A percentile compares a stretch with the other conserved stretches of the same genome.
Evolutionary conservation across 345 rosid genomes (phyloP).

Genomic region (Salix exigua): DNA sequence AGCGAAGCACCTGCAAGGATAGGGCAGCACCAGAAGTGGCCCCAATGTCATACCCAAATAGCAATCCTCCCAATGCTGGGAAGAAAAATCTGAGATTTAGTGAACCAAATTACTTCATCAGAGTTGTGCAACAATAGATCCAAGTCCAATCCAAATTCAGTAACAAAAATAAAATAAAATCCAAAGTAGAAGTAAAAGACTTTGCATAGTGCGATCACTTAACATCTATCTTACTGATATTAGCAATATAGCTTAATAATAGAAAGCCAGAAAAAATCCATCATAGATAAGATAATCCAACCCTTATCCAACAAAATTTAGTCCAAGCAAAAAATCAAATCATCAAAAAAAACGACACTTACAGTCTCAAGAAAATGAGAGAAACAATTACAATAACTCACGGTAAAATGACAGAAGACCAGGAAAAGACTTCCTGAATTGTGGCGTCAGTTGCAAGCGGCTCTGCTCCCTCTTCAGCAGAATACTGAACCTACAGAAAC

Average conservation of each 20-base stretch:
- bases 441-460: conserved; percentile 39
- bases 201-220: too few relatives aligned
- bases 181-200: too few relatives aligned
- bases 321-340: not conserved
- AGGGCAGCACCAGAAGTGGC: conserved; percentile 92
- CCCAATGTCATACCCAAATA: conserved; percentile 95
- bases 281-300: not conserved
- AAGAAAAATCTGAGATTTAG: conserved; percentile 63
- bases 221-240: too few relatives aligned
- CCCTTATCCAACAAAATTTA: not conserved
- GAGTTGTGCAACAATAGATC: not conserved
- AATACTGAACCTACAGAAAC: conserved; percentile 42
- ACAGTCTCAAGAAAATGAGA: not conserved
- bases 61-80: conserved; percentile 87
- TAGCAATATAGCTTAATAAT: too few relatives aligned
- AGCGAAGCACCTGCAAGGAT: conserved; percentile 66
- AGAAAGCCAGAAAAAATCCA: too few relatives aligned
- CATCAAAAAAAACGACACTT: not conserved
- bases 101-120: conserved; percentile 12
- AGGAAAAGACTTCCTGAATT: conserved; percentile 61
- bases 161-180: not conserved
- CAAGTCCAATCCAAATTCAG: not conserved
- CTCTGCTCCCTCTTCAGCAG: conserved; percentile 51
- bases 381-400: conserved; percentile 32
- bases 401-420: conserved; percentile 90